Conservation (phyloP, 108 stramenopile species). For the Skeletonema costatum region DNA sequence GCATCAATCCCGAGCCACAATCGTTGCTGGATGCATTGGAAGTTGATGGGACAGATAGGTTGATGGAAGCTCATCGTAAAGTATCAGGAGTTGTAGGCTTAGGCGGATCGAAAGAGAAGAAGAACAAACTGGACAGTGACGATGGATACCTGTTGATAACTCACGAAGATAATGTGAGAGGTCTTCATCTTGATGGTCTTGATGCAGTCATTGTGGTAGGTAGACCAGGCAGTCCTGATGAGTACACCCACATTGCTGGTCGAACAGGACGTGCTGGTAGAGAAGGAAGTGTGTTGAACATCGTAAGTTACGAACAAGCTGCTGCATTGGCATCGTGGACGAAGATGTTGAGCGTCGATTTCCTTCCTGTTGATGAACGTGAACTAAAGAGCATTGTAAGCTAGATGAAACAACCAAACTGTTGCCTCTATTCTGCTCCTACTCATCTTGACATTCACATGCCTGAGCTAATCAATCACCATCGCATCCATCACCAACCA, state of each 20-base stretch:
- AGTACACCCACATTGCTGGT: conserved; percentile 96
- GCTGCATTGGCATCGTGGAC: conserved; percentile 73
- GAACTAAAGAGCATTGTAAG: conserved; percentile 30
- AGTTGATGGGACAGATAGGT: conserved; percentile 71
- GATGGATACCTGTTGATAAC: conserved; percentile 80
- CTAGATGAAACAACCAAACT: not conserved
- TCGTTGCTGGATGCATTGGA: conserved; percentile 78
- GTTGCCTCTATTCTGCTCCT: not conserved
- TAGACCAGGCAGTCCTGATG: conserved; percentile 85
- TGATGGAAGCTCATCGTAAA: conserved; percentile 76
- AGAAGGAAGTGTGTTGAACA: conserved; percentile 73
- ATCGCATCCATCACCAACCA: too few relatives aligned
- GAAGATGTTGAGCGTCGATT: conserved; percentile 70
- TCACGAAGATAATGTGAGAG: conserved; percentile 91
- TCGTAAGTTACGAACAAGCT: conserved; percentile 73
- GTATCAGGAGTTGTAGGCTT: conserved; percentile 83
- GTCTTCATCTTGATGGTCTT: conserved; percentile 88
- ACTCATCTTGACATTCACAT: too few relatives aligned
- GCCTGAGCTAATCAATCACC: too few relatives aligned
- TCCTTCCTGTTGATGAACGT: conserved; percentile 51
- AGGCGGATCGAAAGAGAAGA: conserved; percentile 53
- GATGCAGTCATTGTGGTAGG: conserved; percentile 87
- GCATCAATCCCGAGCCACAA: conserved; percentile 72
- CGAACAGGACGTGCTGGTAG: conserved; percentile 89
- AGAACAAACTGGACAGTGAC: conserved; percentile 9